A percentile compares a stretch with the other conserved stretches of the same genome.
Evolutionary conservation across 352 stramenopile genomes (phyloP).

Genomic region (Blastocystis sp.): DNA sequence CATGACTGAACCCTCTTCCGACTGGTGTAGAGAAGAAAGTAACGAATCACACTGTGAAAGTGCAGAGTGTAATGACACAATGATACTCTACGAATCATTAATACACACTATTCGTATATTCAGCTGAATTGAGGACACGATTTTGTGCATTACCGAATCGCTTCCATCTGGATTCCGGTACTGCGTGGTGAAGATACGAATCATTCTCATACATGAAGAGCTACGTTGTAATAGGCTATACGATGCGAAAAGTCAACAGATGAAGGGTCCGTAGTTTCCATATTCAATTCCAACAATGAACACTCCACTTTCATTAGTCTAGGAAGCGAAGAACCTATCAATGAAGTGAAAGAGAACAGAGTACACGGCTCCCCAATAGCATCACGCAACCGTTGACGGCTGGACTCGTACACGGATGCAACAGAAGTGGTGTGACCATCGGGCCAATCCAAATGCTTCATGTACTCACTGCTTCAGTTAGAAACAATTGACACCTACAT

Average conservation of each 20-base stretch:
- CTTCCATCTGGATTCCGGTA: conserved; percentile 1
- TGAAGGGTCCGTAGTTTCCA: neutral
- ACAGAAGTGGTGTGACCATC: neutral
- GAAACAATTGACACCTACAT: neutral
- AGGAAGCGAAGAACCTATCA: neutral
- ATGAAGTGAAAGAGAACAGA: neutral
- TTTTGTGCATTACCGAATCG: neutral
- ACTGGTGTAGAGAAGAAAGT: too few species aligned
- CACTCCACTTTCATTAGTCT: neutral
- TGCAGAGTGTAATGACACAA: neutral
- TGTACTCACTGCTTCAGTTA: neutral
- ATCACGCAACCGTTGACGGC: neutral
- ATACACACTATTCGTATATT: neutral
- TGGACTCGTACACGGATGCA: neutral
- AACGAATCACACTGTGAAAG: neutral
- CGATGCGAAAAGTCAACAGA: neutral
- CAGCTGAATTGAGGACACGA: neutral
- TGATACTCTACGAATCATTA: neutral
- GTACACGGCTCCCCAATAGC: neutral
- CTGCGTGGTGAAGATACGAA: neutral
- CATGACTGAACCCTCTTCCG: too few species aligned
- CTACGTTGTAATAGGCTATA: conserved; percentile 3
- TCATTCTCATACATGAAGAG: neutral
- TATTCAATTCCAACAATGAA: neutral
- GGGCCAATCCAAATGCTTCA: neutral